These are phyloP conservation scores for Chloroidium sp. DNA, from an alignment of 163 green algal genomes.

Conservation along the genomic window DNA sequence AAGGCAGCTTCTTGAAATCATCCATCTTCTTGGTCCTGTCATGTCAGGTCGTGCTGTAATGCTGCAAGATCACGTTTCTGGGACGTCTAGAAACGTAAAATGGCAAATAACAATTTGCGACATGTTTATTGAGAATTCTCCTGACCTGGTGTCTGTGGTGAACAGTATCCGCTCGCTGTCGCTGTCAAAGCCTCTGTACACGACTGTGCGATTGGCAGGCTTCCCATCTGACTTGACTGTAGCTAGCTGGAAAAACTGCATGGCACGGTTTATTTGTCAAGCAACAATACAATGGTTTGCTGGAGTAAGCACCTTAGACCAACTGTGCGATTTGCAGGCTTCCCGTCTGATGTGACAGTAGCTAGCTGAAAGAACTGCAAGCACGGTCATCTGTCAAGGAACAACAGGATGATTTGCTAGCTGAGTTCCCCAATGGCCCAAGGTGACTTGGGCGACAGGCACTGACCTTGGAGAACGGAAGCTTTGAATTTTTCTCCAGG, in stretches of 20 bases:
- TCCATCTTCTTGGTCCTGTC: conserved; percentile 24
- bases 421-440: too few species aligned
- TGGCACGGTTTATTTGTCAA: background rate
- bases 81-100: too few species aligned
- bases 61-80: background rate
- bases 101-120: too few species aligned
- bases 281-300: too few species aligned
- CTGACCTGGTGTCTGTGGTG: conserved; percentile 26
- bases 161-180: conserved; percentile 27
- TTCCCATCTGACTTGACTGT: conserved; percentile 50
- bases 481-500: conserved; percentile 11
- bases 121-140: too few species aligned
- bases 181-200: conserved; percentile 42
- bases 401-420: too few species aligned
- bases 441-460: too few species aligned
- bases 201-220: conserved; percentile 64
- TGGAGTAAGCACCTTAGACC: background rate
- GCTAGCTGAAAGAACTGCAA: background rate
- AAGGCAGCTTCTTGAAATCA: conserved; percentile 17
- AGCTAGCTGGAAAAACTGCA: conserved; percentile 62
- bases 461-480: background rate
- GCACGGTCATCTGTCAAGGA: background rate
- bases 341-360: background rate
- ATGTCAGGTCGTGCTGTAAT: background rate
- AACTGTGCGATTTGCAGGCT: too few species aligned